Evolutionary conservation across 2,329 filamentous ascomycete genomes (phyloP), one percentile per base, ranked within the genome.

Genomic region (Aspergillus fischeri): DNA sequence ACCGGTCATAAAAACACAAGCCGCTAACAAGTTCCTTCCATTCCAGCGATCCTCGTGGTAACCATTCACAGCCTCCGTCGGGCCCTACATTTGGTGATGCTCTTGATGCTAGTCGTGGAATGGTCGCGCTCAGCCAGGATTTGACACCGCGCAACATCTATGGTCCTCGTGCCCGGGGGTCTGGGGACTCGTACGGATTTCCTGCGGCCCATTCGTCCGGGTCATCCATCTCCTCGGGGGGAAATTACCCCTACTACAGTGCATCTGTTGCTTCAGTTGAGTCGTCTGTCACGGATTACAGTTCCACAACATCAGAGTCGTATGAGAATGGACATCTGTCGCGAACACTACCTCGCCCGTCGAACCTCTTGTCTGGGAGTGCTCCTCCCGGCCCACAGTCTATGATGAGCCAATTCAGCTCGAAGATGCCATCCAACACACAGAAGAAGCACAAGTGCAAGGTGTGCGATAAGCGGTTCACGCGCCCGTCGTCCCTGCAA

Each of bases 381-480:
- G 82, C 87, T 32, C 91, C 91, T 1, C 91, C 92, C 1, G 91
- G 91, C 20, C 92, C 92, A 1, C 90, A 95, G 71, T 95, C 92
- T 0, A 97, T 99, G 92, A 99, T 99, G 94, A 87, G 91, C 53
- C 92, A 96, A 69, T 97, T 97, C 79, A 97, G 91, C 77, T 97
- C 93, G 62, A 97, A 97, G 78, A 88, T 97, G 53, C 92, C 92
- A 0, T 92, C 91, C 20, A 96, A 91, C 77, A 94, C 93, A 9
- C 92, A 97, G 73, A 97, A 97, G 86, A 97, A 97, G 82, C 94
- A 97, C 80, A 97, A 97, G 81, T 97, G 93, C 84, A 97, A 96
- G 79, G 90, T 97, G 59, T 97, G 93, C 80, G 93, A 97, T 77
- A 97, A 97, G 83, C 87, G 93, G 47, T 97, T 97, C 75, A 97